Base-by-base conservation (phyloP, 768 basidiomycete genomes). In the Chalciporus chontae region DNA sequence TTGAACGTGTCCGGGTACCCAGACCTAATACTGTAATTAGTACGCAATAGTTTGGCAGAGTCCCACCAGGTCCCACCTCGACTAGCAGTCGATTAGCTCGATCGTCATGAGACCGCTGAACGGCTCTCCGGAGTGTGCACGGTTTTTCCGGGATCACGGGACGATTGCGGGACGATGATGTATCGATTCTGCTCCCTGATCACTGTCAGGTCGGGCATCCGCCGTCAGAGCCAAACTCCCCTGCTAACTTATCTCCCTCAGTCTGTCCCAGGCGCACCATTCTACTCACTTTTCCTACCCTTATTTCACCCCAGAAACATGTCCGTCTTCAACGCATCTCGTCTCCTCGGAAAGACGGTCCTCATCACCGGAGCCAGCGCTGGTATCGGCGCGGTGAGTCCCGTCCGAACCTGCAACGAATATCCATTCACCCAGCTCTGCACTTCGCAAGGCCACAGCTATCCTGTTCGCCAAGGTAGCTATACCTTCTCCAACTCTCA, bases 321-420 rank as follows among this genome's bases (percentile, higher is more conserved):
- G 88, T 85, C 88, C 27, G 68, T 93, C 45, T 93, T 93, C 79
- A 87, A 87, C 66, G 76, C 85, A 38, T 79, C 87, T 45, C 83
- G 87, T 59, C 71, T 93, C n/a, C 65, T 85, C 36, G 87, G 86
- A 60, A 92, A 93, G 70, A 90, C 84, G 29, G 87, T 92, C 50
- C 78, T 95, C 43, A 78, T 95, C 53, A 95, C 93, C 24, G 93
- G 93, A 18, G 92, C 93, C 4, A 90, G 87, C 64, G 80, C 85
- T 38, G 93, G 93, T 39, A 95, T 95, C 55, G 93, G 93, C 48
- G 87, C 90, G 48, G 90, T 90, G 61, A 64, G 85, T n/a, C 69
- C 40, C 34, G 13, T 18, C 34, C 3, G 29, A 23, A 17, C 21
- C n/a, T n/a, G n/a, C 21, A n/a, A 15, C 44, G 31, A 40, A 15